A percentile compares a stretch with the other conserved stretches of the same genome.
phyloP scores from a whole-genome alignment of 106 monocot genomes.

The Acorus calamus region DNA sequence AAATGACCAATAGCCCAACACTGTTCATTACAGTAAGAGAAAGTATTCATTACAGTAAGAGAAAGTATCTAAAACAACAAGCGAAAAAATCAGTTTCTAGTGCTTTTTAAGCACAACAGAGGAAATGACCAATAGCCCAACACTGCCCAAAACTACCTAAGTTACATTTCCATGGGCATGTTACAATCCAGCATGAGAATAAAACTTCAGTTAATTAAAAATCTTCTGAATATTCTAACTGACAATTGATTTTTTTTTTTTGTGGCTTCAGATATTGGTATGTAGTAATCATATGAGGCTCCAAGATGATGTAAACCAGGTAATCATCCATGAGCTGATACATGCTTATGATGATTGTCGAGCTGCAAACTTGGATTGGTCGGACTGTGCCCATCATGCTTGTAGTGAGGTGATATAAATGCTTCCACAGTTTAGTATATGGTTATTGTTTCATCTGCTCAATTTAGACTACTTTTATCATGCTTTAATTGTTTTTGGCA shows the following conservation, averaged over 20 bases:
- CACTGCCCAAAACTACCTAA: too few relatives aligned
- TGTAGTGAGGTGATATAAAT: conserved; percentile 72
- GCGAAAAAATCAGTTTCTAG: too few relatives aligned
- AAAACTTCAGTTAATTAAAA: not conserved
- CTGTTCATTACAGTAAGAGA: too few relatives aligned
- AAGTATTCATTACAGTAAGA: too few relatives aligned
- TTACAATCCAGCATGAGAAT: too few relatives aligned
- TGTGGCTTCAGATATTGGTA: conserved; percentile 46
- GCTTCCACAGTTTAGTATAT: not conserved
- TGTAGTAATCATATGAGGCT: conserved; percentile 72
- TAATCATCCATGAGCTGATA: conserved; percentile 88
- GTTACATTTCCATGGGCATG: too few relatives aligned
- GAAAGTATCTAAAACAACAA: too few relatives aligned
- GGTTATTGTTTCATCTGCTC: not conserved
- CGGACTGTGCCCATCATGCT: conserved; percentile 97
- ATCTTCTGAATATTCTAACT: not conserved
- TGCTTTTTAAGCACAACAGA: too few relatives aligned
- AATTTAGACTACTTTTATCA: not conserved
- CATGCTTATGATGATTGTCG: conserved; percentile 99
- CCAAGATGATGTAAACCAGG: conserved; percentile 88
- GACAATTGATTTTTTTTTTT: conserved; percentile 1
- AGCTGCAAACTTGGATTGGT: conserved; percentile 80
- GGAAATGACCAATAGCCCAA: too few relatives aligned
- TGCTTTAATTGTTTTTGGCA: not conserved
- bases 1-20: too few relatives aligned